Percentiles rank a stretch among this genome's conserved stretches.
phyloP scores from a whole-genome alignment of 768 basidiomycete species.

The Leccinum ochraceum region DNA sequence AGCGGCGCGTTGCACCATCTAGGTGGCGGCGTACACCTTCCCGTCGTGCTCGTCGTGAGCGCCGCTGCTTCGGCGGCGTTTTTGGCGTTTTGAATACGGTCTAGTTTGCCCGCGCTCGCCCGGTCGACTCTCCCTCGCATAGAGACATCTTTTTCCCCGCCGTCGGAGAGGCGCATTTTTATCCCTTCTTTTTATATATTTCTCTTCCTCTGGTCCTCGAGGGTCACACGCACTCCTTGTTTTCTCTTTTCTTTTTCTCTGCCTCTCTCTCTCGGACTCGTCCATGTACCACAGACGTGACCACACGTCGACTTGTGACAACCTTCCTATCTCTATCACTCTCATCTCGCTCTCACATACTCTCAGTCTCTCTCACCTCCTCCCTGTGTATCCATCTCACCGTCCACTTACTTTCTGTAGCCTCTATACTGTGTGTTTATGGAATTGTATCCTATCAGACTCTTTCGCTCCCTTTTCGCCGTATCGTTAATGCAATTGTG shows the following conservation, averaged over 20 bases:
- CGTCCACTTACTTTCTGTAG: neutral
- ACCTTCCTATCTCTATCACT: neutral
- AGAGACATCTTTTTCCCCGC: neutral
- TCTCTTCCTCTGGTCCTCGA: neutral
- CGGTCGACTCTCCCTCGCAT: neutral
- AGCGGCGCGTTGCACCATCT: slow-evolving; percentile 17
- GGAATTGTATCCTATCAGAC: neutral
- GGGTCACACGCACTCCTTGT: neutral
- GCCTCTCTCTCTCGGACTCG: neutral
- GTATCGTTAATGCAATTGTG: neutral
- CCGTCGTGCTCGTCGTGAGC: slow-evolving; percentile 4
- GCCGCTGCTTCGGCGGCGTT: slow-evolving; percentile 2
- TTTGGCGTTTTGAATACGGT: neutral
- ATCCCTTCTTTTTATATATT: neutral
- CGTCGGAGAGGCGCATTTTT: neutral
- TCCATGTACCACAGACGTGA: neutral
- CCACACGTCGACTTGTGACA: neutral
- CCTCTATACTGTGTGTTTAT: neutral
- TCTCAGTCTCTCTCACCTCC: neutral
- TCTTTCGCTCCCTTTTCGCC: neutral
- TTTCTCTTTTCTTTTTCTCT: neutral
- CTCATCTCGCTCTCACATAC: too few species aligned
- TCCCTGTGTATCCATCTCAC: neutral
- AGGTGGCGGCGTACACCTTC: slow-evolving; percentile 4
- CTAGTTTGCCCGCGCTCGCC: neutral